Conservation (phyloP, 495 filamentous ascomycete genomes). For the Penicillium alfredii region DNA sequence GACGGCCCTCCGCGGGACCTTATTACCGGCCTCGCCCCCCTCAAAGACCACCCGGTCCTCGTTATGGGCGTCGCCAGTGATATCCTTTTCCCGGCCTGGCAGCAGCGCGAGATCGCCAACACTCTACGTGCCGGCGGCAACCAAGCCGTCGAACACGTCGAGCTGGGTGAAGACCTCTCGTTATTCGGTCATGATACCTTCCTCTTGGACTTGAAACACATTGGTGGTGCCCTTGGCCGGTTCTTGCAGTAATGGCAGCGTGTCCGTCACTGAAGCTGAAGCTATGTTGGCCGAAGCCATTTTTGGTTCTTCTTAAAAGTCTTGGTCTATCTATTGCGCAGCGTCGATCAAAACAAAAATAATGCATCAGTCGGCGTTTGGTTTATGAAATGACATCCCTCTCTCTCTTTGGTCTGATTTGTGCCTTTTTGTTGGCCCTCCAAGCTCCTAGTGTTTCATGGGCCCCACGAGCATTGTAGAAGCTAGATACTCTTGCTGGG, state of each 20-base stretch:
- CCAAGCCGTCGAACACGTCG: conserved; percentile 71
- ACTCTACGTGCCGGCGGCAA: conserved; percentile 74
- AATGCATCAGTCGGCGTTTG: conserved; percentile 10
- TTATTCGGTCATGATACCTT: conserved; percentile 97
- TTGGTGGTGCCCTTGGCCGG: conserved; percentile 72
- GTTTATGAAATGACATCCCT: conserved; percentile 4
- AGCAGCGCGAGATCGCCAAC: conserved; percentile 90
- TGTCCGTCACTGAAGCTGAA: too few relatives aligned
- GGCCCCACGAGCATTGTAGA: too few relatives aligned
- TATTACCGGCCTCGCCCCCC: conserved; percentile 61
- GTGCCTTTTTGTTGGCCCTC: neutral
- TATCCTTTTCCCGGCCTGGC: conserved; percentile 97
- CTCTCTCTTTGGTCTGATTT: neutral
- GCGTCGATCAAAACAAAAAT: neutral
- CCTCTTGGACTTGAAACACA: conserved; percentile 82
- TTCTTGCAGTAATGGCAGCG: conserved; percentile 56
- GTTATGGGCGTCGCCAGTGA: conserved; percentile 95
- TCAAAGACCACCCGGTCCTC: conserved; percentile 71
- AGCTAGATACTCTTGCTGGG: too few relatives aligned
- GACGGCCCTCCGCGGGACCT: conserved; percentile 64
- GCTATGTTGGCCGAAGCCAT: too few relatives aligned
- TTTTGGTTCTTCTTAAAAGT: neutral
- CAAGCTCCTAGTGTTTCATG: neutral
- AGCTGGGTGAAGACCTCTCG: conserved; percentile 86
- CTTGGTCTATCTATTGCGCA: neutral